Evolutionary conservation across 148 eudicot genomes (phyloP), one percentile per base, ranked within the genome.

Genomic region (Rhododendron henanense): DNA sequence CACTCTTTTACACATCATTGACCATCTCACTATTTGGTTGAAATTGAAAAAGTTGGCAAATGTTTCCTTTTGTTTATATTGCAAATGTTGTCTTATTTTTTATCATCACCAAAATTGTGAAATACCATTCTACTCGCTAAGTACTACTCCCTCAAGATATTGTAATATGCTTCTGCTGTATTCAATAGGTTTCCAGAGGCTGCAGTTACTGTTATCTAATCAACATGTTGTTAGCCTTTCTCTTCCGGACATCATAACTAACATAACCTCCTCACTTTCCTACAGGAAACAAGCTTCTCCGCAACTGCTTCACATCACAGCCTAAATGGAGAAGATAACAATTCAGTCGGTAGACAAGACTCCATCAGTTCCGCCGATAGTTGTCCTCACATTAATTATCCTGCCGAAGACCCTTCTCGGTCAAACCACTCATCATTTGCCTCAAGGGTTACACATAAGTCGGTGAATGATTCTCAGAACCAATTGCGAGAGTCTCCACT

Each of bases 241-340:
- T 44, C 55, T 83, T 83, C 41, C 75, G 13, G 33, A 81, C 19
- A 31, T 55, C 19, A 39, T 82, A 87, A 69, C 85, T 84, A 81
- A 80, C 45, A 85, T 48, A 73, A 37, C 63, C 78, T n/a, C 75
- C 48, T 75, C 50, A 55, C 67, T 31, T 51, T 81, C 65, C 89
- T 85, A 85, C 91, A 94, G 97, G 93, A 92, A 25, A 91, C 91
- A 31, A 92, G 94, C 84, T 89, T 91, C 86, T 93, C 97, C 18
- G 91, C 90, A 81, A 88, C 90, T 55, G 90, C 89, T 83, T 91
- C 93, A 63, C 91, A 87, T 48, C 86, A 82, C 53, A 93, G 97
- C 88, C 85, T 83, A 33, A 44, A 55, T 59, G 92, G 88, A 44
- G 85, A 76, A 84, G 88, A 81, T 74, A 80, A 87, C 80, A 85